phyloP scores from a whole-genome alignment of 192 early-diverging fungal genomes.

The Backusella macrospora region DNA sequence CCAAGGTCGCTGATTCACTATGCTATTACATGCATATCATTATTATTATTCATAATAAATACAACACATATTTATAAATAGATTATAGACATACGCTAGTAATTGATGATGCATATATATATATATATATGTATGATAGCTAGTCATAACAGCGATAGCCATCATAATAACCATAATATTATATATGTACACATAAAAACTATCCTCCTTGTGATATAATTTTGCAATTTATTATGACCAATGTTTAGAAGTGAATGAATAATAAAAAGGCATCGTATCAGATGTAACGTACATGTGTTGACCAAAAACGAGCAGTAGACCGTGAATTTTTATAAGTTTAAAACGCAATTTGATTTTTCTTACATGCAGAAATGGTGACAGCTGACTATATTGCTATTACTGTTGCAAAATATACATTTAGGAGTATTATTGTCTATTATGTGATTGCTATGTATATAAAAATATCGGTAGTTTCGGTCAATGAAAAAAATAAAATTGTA shows the following conservation, averaged over 20 bases:
- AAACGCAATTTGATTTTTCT: conserved; percentile 4
- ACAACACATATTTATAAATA: too few species aligned
- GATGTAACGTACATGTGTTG: conserved; percentile 10
- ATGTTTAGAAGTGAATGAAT: too few species aligned
- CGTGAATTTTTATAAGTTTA: conserved; percentile 10
- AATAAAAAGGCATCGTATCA: conserved; percentile 13
- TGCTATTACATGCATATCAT: neutral
- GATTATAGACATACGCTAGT: too few species aligned
- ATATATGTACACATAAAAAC: neutral
- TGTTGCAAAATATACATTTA: too few species aligned
- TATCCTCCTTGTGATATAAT: too few species aligned
- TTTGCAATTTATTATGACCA: too few species aligned
- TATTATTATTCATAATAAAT: conserved; percentile 1
- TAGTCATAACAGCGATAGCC: neutral
- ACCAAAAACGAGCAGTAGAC: conserved; percentile 1
- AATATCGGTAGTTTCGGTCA: conserved; percentile 10
- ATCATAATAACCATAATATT: neutral
- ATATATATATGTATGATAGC: too few species aligned
- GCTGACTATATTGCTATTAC: neutral
- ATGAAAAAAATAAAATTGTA: neutral
- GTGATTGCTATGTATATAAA: neutral
- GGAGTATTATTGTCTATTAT: too few species aligned
- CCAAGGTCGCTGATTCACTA: neutral
- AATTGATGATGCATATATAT: too few species aligned
- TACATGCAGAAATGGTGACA: conserved; percentile 10